Evolutionary conservation across 2,329 filamentous ascomycete species (phyloP).

Genomic region (Byssothecium circinans): DNA sequence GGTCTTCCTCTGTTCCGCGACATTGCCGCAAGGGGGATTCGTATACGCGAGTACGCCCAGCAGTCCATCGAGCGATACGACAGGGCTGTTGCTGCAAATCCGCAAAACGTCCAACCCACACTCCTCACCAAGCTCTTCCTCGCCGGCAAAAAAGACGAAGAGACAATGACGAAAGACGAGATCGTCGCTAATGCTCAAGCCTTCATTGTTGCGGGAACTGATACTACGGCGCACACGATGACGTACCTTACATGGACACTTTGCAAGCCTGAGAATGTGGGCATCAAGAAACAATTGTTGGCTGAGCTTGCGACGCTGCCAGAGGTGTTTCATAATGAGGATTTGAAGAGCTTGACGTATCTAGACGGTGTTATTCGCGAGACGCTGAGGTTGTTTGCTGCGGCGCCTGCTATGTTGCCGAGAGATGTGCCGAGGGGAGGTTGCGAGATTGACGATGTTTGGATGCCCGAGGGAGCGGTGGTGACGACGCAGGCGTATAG

Average conservation of each 20-base stretch:
- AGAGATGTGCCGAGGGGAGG: conserved; percentile 44
- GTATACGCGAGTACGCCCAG: conserved; percentile 9
- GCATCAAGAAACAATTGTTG: conserved; percentile 6
- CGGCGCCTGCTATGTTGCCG: conserved; percentile 41
- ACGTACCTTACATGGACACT: conserved; percentile 42
- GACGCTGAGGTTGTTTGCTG: conserved; percentile 42
- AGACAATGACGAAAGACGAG: conserved; percentile 8
- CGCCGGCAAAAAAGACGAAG: conserved; percentile 5
- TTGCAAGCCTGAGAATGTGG: conserved; percentile 22
- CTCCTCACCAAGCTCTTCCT: conserved; percentile 14
- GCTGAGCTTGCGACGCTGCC: conserved; percentile 22
- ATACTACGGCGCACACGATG: conserved; percentile 38
- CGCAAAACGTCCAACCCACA: conserved; percentile 8
- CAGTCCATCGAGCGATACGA: conserved; percentile 12
- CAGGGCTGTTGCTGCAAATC: conserved; percentile 6
- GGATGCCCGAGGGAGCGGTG: conserved; percentile 42
- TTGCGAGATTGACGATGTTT: conserved; percentile 35
- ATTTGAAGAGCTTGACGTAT: conserved; percentile 37
- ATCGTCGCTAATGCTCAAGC: conserved; percentile 40
- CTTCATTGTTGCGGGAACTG: conserved; percentile 40
- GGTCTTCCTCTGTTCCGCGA: conserved; percentile 8
- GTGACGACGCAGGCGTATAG: conserved; percentile 46
- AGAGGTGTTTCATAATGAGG: conserved; percentile 28
- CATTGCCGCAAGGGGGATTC: not conserved
- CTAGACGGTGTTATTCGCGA: conserved; percentile 46